phyloP scores from a whole-genome alignment of 1,284 basidiomycete species.

The Retiboletus flavoniger region DNA sequence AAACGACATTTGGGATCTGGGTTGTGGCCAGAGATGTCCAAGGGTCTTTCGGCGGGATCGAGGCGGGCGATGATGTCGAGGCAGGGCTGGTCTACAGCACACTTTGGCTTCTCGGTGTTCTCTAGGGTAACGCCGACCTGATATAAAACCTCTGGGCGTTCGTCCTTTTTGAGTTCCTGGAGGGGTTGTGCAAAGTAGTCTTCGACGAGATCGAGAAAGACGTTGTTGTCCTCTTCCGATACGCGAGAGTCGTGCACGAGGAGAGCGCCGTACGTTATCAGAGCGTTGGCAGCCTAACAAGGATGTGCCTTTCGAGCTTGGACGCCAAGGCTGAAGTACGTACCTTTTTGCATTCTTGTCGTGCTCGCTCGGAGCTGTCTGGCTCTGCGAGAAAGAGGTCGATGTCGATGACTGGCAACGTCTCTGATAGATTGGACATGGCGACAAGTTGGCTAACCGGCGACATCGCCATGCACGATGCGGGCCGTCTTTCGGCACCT shows the following conservation, averaged over 20 bases:
- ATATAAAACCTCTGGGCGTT: slow-evolving; percentile 75
- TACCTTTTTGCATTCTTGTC: slow-evolving; percentile 69
- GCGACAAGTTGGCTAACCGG: slow-evolving; percentile 1
- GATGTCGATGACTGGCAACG: slow-evolving; percentile 72
- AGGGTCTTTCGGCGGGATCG: slow-evolving; percentile 73
- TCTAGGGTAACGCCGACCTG: slow-evolving; percentile 87
- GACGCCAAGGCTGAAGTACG: neutral
- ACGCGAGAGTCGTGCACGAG: slow-evolving; percentile 81
- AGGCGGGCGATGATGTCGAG: slow-evolving; percentile 68
- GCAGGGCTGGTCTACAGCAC: slow-evolving; percentile 75
- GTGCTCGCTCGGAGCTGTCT: slow-evolving; percentile 45
- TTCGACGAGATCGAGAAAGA: slow-evolving; percentile 79
- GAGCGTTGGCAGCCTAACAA: slow-evolving; percentile 69
- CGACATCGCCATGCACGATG: neutral
- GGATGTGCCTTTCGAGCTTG: neutral
- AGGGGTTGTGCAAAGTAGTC: slow-evolving; percentile 84
- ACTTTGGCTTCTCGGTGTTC: slow-evolving; percentile 91
- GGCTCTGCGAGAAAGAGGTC: slow-evolving; percentile 65
- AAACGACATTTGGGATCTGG: slow-evolving; percentile 93
- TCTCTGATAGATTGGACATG: slow-evolving; percentile 36
- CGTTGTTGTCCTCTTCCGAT: slow-evolving; percentile 74
- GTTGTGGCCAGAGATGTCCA: slow-evolving; percentile 74
- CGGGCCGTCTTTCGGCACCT: slow-evolving; percentile 28
- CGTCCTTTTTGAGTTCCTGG: slow-evolving; percentile 65
- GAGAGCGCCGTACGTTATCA: slow-evolving; percentile 80